Evolutionary conservation across 1,139 yeast species (phyloP), one percentile per base, ranked within the genome.

Genomic region (Kodamaea arcana): DNA sequence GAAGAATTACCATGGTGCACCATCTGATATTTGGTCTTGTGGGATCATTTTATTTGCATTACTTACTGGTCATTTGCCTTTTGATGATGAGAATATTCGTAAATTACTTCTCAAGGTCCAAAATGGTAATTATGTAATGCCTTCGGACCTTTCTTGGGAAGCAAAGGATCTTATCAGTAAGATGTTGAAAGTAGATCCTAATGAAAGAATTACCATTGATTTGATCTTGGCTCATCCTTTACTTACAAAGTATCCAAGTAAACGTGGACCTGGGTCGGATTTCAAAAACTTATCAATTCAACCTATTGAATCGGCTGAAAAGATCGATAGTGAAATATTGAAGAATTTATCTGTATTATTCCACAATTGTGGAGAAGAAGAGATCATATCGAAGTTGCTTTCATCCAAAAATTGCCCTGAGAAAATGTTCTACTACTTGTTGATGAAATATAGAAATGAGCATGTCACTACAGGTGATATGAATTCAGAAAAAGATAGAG

Each of bases 21-120:
- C 96, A 20, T 82, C 94, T 25, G 99, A 92, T 60, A 92, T 92
- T 35, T 92, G 99, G 99, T 88, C 97, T 9, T 92, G 98, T 62
- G 98, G 98, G 45, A 87, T 92, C 46, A 92, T 92, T 36, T 66
- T 92, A 34, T 92, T 87, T 65, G 98, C 98, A 1, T 67, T 92
- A 35, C 70, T 92, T 37, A 90, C 97, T 0, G 98, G 98, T 24
- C 92, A 92, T 58, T 69, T 92, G 43, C 98, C 98, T 1, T 94
- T 94, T 58, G 98, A 92, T 60, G 97, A 92, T 60, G 97, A 88
- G 51, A 88, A 88, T 57, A 88, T 92, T 46, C 74, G 97, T 47
- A 81, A 82, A 48, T 67, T 92, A 42, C 69, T 94, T 30, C 66
- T 87, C 47, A 92, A 92, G 57, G 98, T 92, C 23, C 97, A 92